phyloP scores from a whole-genome alignment of 2,329 filamentous ascomycete species.

The Botrytis fragariae region DNA sequence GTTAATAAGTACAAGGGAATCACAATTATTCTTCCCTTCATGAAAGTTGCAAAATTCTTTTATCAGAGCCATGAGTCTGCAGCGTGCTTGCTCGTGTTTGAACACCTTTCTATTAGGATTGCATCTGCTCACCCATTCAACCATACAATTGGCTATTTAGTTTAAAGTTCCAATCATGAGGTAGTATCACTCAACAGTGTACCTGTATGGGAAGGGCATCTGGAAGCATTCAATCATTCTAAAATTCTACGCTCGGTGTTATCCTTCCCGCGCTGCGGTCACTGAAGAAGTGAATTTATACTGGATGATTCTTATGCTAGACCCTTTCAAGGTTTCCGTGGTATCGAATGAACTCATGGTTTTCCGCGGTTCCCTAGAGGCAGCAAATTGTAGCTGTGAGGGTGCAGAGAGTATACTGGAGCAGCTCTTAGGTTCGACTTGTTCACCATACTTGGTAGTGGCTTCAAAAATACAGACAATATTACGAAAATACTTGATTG shows the following conservation, averaged over 20 bases:
- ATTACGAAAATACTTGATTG: neutral
- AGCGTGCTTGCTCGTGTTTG: neutral
- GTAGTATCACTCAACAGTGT: neutral
- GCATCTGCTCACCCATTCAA: neutral
- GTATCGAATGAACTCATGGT: neutral
- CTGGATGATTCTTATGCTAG: neutral
- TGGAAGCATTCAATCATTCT: neutral
- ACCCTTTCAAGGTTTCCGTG: too few species aligned
- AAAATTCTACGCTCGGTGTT: neutral
- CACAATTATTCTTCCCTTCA: neutral
- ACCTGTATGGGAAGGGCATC: neutral
- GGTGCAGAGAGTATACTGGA: too few species aligned
- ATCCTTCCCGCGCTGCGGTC: neutral
- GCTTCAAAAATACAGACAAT: neutral
- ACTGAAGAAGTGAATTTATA: neutral
- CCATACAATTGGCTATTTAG: neutral
- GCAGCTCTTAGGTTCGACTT: neutral
- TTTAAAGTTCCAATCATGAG: neutral
- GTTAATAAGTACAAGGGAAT: neutral
- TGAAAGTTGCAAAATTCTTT: neutral
- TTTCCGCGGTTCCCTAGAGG: neutral
- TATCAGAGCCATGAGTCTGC: neutral
- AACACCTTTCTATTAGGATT: neutral
- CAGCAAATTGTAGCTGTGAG: neutral
- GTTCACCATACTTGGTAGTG: neutral